Evolutionary conservation across 2,329 filamentous ascomycete species (phyloP), one percentile per base, ranked within the genome.

Genomic region (Penicillium glabrum): DNA sequence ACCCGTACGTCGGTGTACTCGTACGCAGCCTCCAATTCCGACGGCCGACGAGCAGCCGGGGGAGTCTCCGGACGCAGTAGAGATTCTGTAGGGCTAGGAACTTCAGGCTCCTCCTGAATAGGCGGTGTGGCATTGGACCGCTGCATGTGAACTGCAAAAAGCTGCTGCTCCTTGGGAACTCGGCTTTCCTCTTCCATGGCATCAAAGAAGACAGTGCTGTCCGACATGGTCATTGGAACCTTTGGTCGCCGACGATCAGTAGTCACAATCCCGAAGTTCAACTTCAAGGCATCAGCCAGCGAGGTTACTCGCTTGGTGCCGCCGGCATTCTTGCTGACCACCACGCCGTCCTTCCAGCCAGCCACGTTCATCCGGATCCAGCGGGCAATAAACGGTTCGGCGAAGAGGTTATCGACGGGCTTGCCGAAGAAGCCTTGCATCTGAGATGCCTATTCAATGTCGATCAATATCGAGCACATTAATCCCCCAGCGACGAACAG

Each of bases 381-480:
- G 67, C 91, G 89, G 53, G 93, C 92, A 69, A 99, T 91, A 61
- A 98, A 84, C 16, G 95, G 93, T 75, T 99, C 95, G 51, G 95
- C 95, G 67, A 96, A 91, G 52, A 99, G 87, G 71, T 99, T 98
- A 77, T 99, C 95, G 58, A 99, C 93, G 0, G 95, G 95, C 67
- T 93, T 96, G 71, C 90, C 90, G 83, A 99, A 99, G 80, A 99
- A 99, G 57, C 95, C 95, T 78, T 99, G 95, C 91, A 98, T 98
- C 79, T 98, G 95, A n/a, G 90, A 92, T 52, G 90, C 90, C 77
- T 80, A 59, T 52, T 56, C 39, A 55, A 46, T 56, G 41, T 49
- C 53, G 57, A 58, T 63, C 56, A 61, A 62, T 58, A 58, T 58
- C 57, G 48, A 37, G 14, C 33, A 26, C 46, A 49, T 5, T 19